Percentiles rank a stretch among this genome's conserved stretches.
phyloP scores from a whole-genome alignment of 2,329 filamentous ascomycete species.

The Corinectria fuckeliana region DNA sequence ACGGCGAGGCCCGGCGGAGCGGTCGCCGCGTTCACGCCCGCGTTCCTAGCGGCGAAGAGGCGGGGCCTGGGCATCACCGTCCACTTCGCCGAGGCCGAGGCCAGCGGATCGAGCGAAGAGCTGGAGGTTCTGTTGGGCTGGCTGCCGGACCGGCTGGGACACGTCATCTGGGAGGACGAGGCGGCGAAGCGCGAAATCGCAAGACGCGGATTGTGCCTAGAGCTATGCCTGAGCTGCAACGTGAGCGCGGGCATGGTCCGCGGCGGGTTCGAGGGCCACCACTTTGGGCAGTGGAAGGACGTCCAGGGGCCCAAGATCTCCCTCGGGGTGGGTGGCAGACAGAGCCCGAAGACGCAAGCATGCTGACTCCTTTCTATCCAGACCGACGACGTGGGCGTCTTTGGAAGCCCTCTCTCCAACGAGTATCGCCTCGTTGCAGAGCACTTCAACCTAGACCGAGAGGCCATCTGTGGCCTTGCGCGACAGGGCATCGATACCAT shows the following conservation, averaged over 20 bases:
- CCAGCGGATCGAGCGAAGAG: conserved; percentile 64
- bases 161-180: conserved; percentile 77
- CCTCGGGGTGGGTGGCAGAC: conserved; percentile 67
- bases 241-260: conserved; percentile 76
- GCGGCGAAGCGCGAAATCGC: conserved; percentile 62
- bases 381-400: conserved; percentile 87
- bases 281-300: conserved; percentile 76
- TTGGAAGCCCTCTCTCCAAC: conserved; percentile 76
- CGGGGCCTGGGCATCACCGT: conserved; percentile 69
- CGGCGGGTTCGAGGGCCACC: conserved; percentile 71
- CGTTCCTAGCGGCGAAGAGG: conserved; percentile 63
- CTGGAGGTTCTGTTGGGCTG: conserved; percentile 69
- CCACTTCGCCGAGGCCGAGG: conserved; percentile 77
- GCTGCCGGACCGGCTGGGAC: conserved; percentile 72
- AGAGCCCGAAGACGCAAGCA: neutral
- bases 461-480: conserved; percentile 61
- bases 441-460: conserved; percentile 66
- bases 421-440: conserved; percentile 77
- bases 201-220: conserved; percentile 65
- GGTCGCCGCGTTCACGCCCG: conserved; percentile 63
- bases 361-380: conserved; percentile 42
- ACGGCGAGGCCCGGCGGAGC: conserved; percentile 57
- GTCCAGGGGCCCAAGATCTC: conserved; percentile 66
- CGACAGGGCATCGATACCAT: conserved; percentile 68
- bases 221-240: conserved; percentile 83